Conservation (phyloP, 1,284 basidiomycete genomes). For the Apiotrichum sp. region DNA sequence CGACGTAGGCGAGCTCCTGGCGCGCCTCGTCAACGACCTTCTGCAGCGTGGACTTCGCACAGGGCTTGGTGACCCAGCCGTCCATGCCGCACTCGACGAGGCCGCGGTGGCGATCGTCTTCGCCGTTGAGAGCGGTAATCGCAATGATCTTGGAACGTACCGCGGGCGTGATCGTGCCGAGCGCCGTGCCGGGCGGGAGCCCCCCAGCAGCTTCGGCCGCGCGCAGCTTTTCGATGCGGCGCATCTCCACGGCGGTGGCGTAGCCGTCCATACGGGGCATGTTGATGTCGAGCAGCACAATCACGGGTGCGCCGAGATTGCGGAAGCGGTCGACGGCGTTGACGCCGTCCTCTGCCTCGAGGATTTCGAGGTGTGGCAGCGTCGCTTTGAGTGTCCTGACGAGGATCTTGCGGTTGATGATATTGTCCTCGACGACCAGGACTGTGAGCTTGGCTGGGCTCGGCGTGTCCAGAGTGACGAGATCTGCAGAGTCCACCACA, state of each 20-base stretch:
- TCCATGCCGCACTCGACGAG: conserved; percentile 42
- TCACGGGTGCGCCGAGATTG: conserved; percentile 18
- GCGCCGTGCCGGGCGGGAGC: background rate
- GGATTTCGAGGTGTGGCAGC: conserved; percentile 22
- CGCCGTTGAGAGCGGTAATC: conserved; percentile 41
- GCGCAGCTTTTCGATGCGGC: conserved; percentile 27
- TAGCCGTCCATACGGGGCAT: conserved; percentile 47
- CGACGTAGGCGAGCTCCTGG: background rate
- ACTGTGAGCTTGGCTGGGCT: conserved; percentile 21
- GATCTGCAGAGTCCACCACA: too few relatives aligned
- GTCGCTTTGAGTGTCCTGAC: conserved; percentile 38
- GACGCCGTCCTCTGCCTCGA: conserved; percentile 40
- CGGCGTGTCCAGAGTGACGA: background rate
- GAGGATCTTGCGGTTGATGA: conserved; percentile 43
- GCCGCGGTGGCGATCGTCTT: conserved; percentile 36
- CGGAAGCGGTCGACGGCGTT: conserved; percentile 39
- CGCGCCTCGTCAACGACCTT: conserved; percentile 27
- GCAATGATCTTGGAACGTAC: conserved; percentile 38
- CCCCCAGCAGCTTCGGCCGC: background rate
- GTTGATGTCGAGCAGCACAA: conserved; percentile 45
- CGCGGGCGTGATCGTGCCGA: background rate
- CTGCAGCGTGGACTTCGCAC: conserved; percentile 30
- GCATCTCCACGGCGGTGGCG: conserved; percentile 36
- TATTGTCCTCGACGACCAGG: conserved; percentile 45
- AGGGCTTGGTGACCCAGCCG: conserved; percentile 39